Percentiles rank a stretch among this genome's conserved stretches.
phyloP scores from a whole-genome alignment of 2,329 filamentous ascomycete genomes.

The Penicillium sp. region DNA sequence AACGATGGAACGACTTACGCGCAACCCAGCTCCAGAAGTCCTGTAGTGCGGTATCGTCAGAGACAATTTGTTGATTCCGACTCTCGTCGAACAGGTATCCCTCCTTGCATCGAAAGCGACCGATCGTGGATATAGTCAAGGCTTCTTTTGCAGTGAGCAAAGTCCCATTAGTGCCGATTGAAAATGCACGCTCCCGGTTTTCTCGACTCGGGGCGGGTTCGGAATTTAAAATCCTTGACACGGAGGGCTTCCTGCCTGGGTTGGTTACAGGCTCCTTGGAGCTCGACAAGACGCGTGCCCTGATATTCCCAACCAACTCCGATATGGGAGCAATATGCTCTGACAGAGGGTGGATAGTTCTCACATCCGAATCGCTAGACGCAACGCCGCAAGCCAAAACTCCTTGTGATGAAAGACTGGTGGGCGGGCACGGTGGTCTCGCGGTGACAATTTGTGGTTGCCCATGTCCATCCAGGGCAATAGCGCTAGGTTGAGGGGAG shows the following conservation, averaged over 20 bases:
- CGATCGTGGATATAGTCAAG: conserved; percentile 43
- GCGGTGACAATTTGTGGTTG: conserved; percentile 51
- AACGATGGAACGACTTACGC: conserved; percentile 36
- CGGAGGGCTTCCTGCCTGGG: conserved; percentile 7
- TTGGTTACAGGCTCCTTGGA: conserved; percentile 11
- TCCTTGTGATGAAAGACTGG: conserved; percentile 40
- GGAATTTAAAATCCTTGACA: conserved; percentile 5
- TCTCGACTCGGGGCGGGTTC: conserved; percentile 40
- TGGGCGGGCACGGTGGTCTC: conserved; percentile 41
- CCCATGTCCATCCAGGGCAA: conserved; percentile 54
- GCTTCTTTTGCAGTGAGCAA: conserved; percentile 39
- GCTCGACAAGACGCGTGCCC: conserved; percentile 22
- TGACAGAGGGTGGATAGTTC: conserved; percentile 31
- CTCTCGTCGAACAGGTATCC: conserved; percentile 54
- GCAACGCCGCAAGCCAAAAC: conserved; percentile 33
- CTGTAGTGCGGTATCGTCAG: conserved; percentile 56
- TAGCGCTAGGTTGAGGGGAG: conserved; percentile 50
- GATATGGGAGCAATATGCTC: conserved; percentile 29
- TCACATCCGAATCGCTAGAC: conserved; percentile 30
- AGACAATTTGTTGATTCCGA: conserved; percentile 55
- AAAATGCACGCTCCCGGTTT: conserved; percentile 35
- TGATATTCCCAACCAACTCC: conserved; percentile 31
- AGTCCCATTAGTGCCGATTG: conserved; percentile 27
- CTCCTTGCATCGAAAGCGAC: conserved; percentile 52
- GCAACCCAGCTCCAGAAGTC: conserved; percentile 59